Base-by-base conservation (phyloP, 352 stramenopile species). In the Paralagenidium karlingii region DNA sequence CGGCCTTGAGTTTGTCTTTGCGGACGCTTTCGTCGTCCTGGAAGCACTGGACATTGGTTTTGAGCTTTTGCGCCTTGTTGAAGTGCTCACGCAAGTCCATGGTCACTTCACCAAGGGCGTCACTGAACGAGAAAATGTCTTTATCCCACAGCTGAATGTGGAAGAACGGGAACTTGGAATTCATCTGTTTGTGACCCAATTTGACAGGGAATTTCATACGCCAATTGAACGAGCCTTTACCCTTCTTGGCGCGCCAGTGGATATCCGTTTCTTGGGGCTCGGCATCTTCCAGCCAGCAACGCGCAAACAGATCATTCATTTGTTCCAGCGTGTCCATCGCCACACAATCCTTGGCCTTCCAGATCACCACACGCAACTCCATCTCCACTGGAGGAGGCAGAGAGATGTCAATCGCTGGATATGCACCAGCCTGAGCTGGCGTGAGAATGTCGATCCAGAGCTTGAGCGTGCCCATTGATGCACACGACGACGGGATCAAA, bases 131-230 rank as follows among this genome's bases (percentile, higher is more conserved):
- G 22, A 96, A 63, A 21, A 96, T 58, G 45, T 97, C 89, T 54
- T 94, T 89, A 54, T 97, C 89, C 89, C 89, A 97, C 29, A 89
- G 75, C 47, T 96, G 85, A 22, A 97, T 65, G 45, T 94, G 80
- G 47, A 97, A 91, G 52, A 96, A 95, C 24, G 84, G 81, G 24
- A 91, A 91, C 60, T 96, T 95, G 22, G 70, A 83, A 53, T 90
- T 85, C 9, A 56, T 56, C 46, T 87, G 68, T 45, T 90, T 87
- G 53, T 87, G 73, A 1, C 73, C 73, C 1, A 96, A 53, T n/a
- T 71, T 64, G 19, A 96, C 71, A 5, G 79, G 68, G 55, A 96
- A 96, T 58, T 96, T 95, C 62, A 97, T 86, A 25, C 89, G 82
- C 81, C 86, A 97, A 60, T 97, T 97, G 51, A 91, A 97, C 21